These are phyloP conservation scores for Penicillium fimorum DNA, from an alignment of 495 filamentous ascomycete species.

Conservation along the genomic window DNA sequence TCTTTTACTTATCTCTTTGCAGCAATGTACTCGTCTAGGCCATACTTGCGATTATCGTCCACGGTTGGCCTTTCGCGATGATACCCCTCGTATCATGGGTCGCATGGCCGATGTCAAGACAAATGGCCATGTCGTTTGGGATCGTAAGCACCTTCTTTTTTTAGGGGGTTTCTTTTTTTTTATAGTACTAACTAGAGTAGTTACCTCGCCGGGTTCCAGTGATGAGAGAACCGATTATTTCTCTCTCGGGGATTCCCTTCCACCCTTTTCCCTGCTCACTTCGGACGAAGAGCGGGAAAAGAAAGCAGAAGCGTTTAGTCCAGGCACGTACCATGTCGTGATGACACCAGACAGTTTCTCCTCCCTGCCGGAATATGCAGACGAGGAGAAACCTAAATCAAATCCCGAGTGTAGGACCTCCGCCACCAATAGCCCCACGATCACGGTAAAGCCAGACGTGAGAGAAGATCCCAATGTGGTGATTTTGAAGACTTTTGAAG, in stretches of 20 bases:
- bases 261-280: slow-evolving; percentile 52
- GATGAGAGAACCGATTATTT: slow-evolving; percentile 30
- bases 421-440: slow-evolving; percentile 20
- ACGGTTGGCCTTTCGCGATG: slow-evolving; percentile 54
- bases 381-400: slow-evolving; percentile 30
- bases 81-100: slow-evolving; percentile 54
- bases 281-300: slow-evolving; percentile 61
- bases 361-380: slow-evolving; percentile 51
- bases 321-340: slow-evolving; percentile 59
- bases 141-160: slow-evolving; percentile 42
- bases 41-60: slow-evolving; percentile 59
- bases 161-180: not conserved
- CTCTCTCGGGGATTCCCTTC: slow-evolving; percentile 42
- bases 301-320: slow-evolving; percentile 52
- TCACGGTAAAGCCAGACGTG: slow-evolving; percentile 13
- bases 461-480: slow-evolving; percentile 45
- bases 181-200: slow-evolving; percentile 18
- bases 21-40: slow-evolving; percentile 57
- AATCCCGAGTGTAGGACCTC: slow-evolving; percentile 24
- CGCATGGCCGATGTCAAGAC: slow-evolving; percentile 55
- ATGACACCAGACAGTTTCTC: slow-evolving; percentile 56
- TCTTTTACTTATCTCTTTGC: slow-evolving; percentile 13
- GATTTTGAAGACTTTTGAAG: slow-evolving; percentile 51
- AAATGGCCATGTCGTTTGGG: slow-evolving; percentile 51
- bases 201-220: slow-evolving; percentile 25